Conservation (phyloP, 2,329 filamentous ascomycete species). For the Fusarium torreyae region DNA sequence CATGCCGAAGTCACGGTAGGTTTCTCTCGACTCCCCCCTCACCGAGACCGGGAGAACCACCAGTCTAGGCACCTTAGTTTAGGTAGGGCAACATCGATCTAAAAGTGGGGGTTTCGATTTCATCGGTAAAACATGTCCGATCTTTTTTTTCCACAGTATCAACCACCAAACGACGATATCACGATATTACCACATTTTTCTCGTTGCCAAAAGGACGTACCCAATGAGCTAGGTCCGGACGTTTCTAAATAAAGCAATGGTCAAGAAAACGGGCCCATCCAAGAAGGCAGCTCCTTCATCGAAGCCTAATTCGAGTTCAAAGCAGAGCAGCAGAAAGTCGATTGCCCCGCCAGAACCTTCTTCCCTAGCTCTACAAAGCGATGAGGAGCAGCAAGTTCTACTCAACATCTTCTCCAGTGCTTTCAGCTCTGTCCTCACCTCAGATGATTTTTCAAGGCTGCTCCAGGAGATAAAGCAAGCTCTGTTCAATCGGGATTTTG, state of each 20-base stretch:
- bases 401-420: conserved; percentile 80
- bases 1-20: conserved; percentile 2
- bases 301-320: conserved; percentile 26
- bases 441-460: conserved; percentile 64
- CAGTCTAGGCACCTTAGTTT: not conserved
- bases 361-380: conserved; percentile 36
- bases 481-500: conserved; percentile 89
- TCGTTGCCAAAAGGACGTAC: not conserved
- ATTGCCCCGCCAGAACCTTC: conserved; percentile 24
- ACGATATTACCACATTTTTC: conserved; percentile 16
- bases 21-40: conserved; percentile 4
- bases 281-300: conserved; percentile 41
- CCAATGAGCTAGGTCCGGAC: conserved; percentile 16
- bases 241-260: conserved; percentile 41
- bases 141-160: conserved; percentile 21
- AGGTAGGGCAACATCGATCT: conserved; percentile 22
- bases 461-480: conserved; percentile 90
- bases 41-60: conserved; percentile 14
- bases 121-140: conserved; percentile 29
- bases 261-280: conserved; percentile 44
- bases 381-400: conserved; percentile 73
- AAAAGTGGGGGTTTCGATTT: conserved; percentile 32
- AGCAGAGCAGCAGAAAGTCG: conserved; percentile 40
- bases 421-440: conserved; percentile 68
- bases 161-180: conserved; percentile 14